Evolutionary conservation across 495 filamentous ascomycete species (phyloP).

Genomic region (Xylona heveae): DNA sequence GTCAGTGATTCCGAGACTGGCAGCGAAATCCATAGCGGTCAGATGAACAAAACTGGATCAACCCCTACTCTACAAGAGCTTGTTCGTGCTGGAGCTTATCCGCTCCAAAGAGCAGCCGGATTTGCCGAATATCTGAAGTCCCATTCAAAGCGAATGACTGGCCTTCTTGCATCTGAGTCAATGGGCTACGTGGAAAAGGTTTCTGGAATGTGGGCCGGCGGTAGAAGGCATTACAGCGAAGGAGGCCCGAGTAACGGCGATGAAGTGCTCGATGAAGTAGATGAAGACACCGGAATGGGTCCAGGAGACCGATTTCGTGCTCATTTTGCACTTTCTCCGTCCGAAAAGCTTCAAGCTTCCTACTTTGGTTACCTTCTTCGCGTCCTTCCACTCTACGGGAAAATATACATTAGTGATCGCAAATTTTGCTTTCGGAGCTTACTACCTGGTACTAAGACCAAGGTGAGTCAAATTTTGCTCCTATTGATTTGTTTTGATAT

Average conservation of each 20-base stretch:
- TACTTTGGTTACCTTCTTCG: slow-evolving; percentile 80
- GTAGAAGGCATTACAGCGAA: slow-evolving; percentile 71
- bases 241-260: slow-evolving; percentile 23
- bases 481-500: not conserved
- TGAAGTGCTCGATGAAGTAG: slow-evolving; percentile 38
- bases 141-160: slow-evolving; percentile 63
- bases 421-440: slow-evolving; percentile 88
- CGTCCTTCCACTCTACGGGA: slow-evolving; percentile 83
- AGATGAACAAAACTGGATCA: slow-evolving; percentile 7
- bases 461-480: slow-evolving; percentile 17
- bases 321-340: slow-evolving; percentile 71
- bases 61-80: slow-evolving; percentile 47
- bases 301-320: slow-evolving; percentile 59
- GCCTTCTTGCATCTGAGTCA: slow-evolving; percentile 68
- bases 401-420: slow-evolving; percentile 84
- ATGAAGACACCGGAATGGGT: slow-evolving; percentile 37
- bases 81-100: slow-evolving; percentile 53
- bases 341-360: slow-evolving; percentile 71
- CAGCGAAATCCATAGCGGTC: not conserved
- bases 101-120: slow-evolving; percentile 66
- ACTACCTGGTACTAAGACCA: slow-evolving; percentile 75
- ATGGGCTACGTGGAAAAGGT: slow-evolving; percentile 97
- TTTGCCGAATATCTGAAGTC: slow-evolving; percentile 68
- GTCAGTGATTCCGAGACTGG: not conserved
- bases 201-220: slow-evolving; percentile 91